Percentiles rank a stretch among this genome's conserved stretches.
phyloP scores from a whole-genome alignment of 805 yeast species.

The Spathaspora gorwiae region DNA sequence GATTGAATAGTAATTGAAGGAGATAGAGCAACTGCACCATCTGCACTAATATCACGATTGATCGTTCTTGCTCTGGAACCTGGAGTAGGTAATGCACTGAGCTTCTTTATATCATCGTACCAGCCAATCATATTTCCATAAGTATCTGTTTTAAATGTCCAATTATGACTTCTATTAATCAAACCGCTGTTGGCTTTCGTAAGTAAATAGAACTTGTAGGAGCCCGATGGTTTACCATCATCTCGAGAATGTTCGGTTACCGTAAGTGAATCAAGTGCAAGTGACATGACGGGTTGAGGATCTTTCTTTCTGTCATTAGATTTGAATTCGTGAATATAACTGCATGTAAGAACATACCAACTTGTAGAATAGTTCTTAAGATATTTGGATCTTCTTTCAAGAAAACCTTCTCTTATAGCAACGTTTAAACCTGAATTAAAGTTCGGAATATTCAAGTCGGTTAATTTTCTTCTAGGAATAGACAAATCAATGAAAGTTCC shows the following conservation, averaged over 20 bases:
- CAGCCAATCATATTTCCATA: slow-evolving; percentile 77
- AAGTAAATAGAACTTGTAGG: slow-evolving; percentile 73
- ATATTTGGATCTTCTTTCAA: slow-evolving; percentile 88
- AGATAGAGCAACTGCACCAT: slow-evolving; percentile 10
- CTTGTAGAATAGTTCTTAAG: slow-evolving; percentile 87
- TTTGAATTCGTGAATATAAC: slow-evolving; percentile 86
- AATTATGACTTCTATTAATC: slow-evolving; percentile 78
- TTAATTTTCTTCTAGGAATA: slow-evolving; percentile 32
- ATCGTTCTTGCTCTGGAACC: slow-evolving; percentile 48
- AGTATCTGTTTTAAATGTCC: slow-evolving; percentile 91
- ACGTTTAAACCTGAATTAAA: slow-evolving; percentile 65
- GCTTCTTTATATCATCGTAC: slow-evolving; percentile 71
- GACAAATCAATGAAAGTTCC: slow-evolving; percentile 39
- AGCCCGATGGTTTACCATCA: slow-evolving; percentile 52
- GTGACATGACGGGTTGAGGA: slow-evolving; percentile 75
- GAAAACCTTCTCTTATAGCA: slow-evolving; percentile 64
- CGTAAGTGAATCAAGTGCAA: slow-evolving; percentile 72
- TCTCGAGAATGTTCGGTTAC: slow-evolving; percentile 78
- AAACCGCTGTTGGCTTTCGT: slow-evolving; percentile 69
- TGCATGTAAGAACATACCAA: slow-evolving; percentile 87
- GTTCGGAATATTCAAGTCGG: slow-evolving; percentile 60
- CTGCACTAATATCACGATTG: not conserved
- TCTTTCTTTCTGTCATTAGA: slow-evolving; percentile 76
- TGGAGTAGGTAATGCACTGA: slow-evolving; percentile 62
- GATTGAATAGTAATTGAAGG: slow-evolving; percentile 11